Evolutionary conservation across 192 early-diverging fungal genomes (phyloP), one percentile per base, ranked within the genome.

Genomic region (Tieghemiomyces parasiticus): DNA sequence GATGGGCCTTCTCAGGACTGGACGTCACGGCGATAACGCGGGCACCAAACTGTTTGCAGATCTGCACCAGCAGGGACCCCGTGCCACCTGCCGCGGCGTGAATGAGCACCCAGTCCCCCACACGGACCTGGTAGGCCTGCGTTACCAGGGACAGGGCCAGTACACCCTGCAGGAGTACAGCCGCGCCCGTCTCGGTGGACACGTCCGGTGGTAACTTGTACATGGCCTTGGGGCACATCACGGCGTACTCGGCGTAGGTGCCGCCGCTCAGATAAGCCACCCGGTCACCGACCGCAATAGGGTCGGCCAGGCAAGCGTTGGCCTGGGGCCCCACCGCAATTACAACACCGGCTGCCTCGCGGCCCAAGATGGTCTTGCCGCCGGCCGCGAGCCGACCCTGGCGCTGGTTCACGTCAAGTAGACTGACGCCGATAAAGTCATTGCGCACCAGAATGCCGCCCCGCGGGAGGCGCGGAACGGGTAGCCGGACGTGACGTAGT

Each of bases 81-180:
- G 87, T 85, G 34, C 92, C 93, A 13, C 93, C 92, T 19, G 92
- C 93, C 2, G 88, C 90, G 3, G 93, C 92, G 59, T 91, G 86
- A 31, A 97, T 77, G 32, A 97, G 70, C 51, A 97, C 80, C 68
- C 74, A 85, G 67, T 94, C 88, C 33, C 79, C 76, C 6, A 53
- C 44, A 65, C 85, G 71, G 35, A 95, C 89, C 29, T 64, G 59
- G 63, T 91, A 89, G 13, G 78, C 78, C 29, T 85, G 71, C 1
- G 74, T 76, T 6, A 83, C 78, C 63, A 93, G 73, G 2, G 81
- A 72, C 62, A 82, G 79, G 6, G 89, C 90, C 22, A 92, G 95
- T 64, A 90, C 61, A 6, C 87, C 90, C 68, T 97, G 91, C 28
- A 93, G 61, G 24, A 86, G 68, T 29, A 79, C 84, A 14, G 86